Evolutionary conservation across 1,139 yeast genomes (phyloP).

Genomic region (Kurtzmaniella quercitrusa): DNA sequence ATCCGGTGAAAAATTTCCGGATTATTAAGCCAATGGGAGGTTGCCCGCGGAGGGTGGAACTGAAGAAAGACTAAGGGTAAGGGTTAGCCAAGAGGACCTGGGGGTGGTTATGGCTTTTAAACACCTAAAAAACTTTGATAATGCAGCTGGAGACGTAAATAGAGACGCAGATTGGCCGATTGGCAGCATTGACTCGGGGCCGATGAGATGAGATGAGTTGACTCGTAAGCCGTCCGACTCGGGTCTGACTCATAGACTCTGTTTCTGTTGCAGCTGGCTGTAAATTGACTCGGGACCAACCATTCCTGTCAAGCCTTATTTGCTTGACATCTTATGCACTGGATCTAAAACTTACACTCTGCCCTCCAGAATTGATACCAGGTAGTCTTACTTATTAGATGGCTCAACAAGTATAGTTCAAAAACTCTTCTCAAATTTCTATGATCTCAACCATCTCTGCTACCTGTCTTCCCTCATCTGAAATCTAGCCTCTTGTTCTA

Average conservation of each 20-base stretch:
- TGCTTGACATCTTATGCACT: too few species aligned
- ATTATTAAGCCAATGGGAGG: background rate
- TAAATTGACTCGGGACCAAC: too few species aligned
- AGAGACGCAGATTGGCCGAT: background rate
- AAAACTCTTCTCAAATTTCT: too few species aligned
- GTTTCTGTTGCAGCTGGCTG: background rate
- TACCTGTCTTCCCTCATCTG: too few species aligned
- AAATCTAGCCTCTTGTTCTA: too few species aligned
- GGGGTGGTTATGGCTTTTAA: background rate
- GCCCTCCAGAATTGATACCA: too few species aligned
- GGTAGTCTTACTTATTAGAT: too few species aligned
- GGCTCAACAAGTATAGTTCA: too few species aligned
- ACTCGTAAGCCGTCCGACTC: background rate
- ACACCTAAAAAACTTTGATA: background rate
- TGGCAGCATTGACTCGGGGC: background rate
- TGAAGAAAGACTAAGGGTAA: background rate
- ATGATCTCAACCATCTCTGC: too few species aligned
- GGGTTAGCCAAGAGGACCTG: background rate
- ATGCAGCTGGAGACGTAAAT: background rate
- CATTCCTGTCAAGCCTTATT: too few species aligned
- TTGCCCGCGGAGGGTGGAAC: background rate
- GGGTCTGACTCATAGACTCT: background rate
- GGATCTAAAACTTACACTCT: too few species aligned
- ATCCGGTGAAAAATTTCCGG: background rate
- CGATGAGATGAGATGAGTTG: background rate